Evolutionary conservation across 352 stramenopile species (phyloP).

Genomic region (Phytophthora pistaciae): DNA sequence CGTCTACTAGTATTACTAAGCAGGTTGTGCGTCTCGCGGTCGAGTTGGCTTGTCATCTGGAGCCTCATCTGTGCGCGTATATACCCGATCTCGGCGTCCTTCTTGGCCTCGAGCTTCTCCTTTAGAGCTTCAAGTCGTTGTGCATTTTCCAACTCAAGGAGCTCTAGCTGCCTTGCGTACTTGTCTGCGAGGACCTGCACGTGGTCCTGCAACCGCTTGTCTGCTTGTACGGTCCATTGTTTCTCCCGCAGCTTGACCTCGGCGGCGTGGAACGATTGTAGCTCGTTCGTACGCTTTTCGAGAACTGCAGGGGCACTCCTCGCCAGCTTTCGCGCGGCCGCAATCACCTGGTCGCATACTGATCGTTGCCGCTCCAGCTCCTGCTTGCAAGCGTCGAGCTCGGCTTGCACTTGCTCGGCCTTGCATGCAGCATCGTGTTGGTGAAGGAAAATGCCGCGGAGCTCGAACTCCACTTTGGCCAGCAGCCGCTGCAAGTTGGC

Average conservation of each 20-base stretch:
- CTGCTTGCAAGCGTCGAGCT: constrained; percentile 19
- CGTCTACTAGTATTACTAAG: constrained; percentile 3
- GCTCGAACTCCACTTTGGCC: constrained; percentile 45
- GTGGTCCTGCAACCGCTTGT: constrained; percentile 34
- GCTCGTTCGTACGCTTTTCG: constrained; percentile 33
- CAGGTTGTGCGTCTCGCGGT: constrained; percentile 26
- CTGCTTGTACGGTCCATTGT: constrained; percentile 36
- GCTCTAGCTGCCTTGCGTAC: constrained; percentile 29
- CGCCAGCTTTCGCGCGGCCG: constrained; percentile 30
- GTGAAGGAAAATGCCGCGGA: constrained; percentile 43
- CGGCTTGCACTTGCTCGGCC: constrained; percentile 29
- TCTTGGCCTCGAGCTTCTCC: constrained; percentile 38
- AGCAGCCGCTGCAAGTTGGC: constrained; percentile 44
- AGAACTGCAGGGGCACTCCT: constrained; percentile 22
- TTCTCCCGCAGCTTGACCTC: constrained; percentile 47
- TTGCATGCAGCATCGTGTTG: constrained; percentile 38
- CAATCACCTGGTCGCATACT: constrained; percentile 48
- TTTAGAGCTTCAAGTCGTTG: constrained; percentile 35
- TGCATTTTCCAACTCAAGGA: constrained; percentile 36
- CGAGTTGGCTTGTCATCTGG: constrained; percentile 45
- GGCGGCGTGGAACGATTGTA: constrained; percentile 40
- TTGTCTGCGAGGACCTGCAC: constrained; percentile 29
- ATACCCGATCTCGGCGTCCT: constrained; percentile 49
- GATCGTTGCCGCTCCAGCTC: constrained; percentile 15
- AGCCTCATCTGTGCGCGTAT: constrained; percentile 45